These are phyloP conservation scores for Penicillium tannophilum DNA, from an alignment of 495 filamentous ascomycete genomes.

Conservation along the genomic window DNA sequence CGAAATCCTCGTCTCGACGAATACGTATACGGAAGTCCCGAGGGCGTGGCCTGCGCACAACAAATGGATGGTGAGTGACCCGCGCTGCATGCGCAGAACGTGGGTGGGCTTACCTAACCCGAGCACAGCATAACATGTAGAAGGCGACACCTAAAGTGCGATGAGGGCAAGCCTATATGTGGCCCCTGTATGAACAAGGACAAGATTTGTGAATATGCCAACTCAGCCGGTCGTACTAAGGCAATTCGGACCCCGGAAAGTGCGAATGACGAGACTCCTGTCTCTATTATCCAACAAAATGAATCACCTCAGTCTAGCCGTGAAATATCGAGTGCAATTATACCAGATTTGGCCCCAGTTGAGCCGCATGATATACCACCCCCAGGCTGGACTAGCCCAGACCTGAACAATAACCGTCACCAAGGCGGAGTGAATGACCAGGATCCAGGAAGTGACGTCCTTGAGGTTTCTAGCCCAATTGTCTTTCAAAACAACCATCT, in stretches of 20 bases:
- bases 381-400: not conserved
- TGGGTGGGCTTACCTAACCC: not conserved
- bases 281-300: not conserved
- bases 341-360: not conserved
- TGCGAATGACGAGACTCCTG: not conserved
- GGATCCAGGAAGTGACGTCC: not conserved
- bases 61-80: conserved; percentile 11
- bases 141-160: conserved; percentile 23
- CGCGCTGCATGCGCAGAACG: not conserved
- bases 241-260: not conserved
- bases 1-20: conserved; percentile 1
- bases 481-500: not conserved
- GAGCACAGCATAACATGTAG: conserved; percentile 16
- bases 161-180: conserved; percentile 22
- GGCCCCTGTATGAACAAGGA: conserved; percentile 17
- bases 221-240: not conserved
- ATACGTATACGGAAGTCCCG: conserved; percentile 14
- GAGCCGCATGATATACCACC: conserved; percentile 3
- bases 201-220: conserved; percentile 7
- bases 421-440: not conserved
- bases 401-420: not conserved
- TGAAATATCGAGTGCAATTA: not conserved
- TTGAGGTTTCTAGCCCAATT: not conserved
- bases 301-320: not conserved
- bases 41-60: conserved; percentile 13